Percentiles rank a stretch among this genome's conserved stretches.
Conservation (phyloP, 164 flowering plant species). For the Chloranthus sessilifolius region DNA sequence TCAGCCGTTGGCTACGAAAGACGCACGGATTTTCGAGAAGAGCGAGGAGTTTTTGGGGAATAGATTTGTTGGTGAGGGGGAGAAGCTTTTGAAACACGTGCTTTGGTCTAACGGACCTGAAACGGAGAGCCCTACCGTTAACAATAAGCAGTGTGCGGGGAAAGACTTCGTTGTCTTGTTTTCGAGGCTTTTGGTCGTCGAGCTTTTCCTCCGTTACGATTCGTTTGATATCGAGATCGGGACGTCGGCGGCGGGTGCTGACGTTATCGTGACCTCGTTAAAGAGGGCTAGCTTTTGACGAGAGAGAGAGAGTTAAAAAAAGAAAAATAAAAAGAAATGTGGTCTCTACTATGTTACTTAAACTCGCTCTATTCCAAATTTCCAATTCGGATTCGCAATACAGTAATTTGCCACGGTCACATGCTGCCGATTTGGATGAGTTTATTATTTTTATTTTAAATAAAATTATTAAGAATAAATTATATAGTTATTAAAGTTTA, state of each 20-base stretch:
- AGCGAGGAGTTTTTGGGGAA: constrained; percentile 70
- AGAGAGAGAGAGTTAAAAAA: no score
- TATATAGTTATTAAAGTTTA: no score
- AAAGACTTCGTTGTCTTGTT: constrained; percentile 73
- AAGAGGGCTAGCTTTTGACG: constrained; percentile 47
- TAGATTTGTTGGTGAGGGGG: constrained; percentile 65
- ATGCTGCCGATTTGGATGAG: no score
- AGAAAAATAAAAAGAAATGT: no score
- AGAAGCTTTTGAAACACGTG: constrained; percentile 59
- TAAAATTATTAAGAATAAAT: no score
- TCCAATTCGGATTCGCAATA: no score
- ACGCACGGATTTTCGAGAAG: constrained; percentile 60
- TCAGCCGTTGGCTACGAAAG: constrained; percentile 80
- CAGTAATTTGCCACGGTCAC: no score
- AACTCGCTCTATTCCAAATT: no score
- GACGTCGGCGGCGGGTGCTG: constrained; percentile 37
- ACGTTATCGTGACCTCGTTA: constrained; percentile 53
- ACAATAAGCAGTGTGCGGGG: constrained; percentile 82
- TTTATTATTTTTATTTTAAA: no score
- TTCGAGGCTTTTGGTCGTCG: constrained; percentile 58
- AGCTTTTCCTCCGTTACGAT: constrained; percentile 67
- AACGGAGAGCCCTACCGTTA: constrained; percentile 46
- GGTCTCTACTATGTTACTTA: no score
- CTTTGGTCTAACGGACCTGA: constrained; percentile 88
- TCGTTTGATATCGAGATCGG: constrained; percentile 59